phyloP scores from a whole-genome alignment of 75 land plant genomes.

The Isoetes taiwanensis region DNA sequence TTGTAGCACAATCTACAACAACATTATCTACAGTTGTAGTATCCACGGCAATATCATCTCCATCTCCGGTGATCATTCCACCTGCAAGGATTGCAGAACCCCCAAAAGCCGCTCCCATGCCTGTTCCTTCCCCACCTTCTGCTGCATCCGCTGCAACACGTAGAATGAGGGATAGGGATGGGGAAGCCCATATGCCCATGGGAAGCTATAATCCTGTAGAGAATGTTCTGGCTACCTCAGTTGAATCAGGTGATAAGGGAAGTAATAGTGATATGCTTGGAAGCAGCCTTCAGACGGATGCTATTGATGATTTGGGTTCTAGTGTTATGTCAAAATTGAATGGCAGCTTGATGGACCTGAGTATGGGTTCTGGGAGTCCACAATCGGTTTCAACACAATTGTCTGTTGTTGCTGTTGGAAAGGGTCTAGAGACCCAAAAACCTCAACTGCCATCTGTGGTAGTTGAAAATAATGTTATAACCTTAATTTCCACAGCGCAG shows the following conservation, averaged over 20 bases:
- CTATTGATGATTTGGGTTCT: neutral
- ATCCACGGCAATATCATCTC: constrained; percentile 36
- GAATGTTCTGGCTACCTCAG: constrained; percentile 35
- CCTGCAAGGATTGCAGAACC: constrained; percentile 44
- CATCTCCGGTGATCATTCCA: constrained; percentile 85
- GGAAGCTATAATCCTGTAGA: constrained; percentile 68
- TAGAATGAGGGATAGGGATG: neutral
- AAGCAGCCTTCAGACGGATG: no score
- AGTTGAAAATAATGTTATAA: no score
- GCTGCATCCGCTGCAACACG: neutral
- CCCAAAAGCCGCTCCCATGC: constrained; percentile 25
- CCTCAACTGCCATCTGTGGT: neutral
- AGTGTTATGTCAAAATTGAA: neutral
- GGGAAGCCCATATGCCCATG: constrained; percentile 7
- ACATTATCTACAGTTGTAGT: no score
- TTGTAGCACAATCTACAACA: no score
- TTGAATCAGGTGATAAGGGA: neutral
- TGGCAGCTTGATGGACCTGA: constrained; percentile 2
- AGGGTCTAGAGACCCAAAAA: no score
- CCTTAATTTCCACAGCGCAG: no score
- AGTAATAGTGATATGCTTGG: no score
- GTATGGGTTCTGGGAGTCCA: no score
- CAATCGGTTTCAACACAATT: no score
- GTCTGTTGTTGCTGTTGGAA: no score
- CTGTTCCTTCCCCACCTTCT: constrained; percentile 25